Evolutionary conservation across 1,284 basidiomycete genomes (phyloP).

Genomic region (Fistulina hepatica): DNA sequence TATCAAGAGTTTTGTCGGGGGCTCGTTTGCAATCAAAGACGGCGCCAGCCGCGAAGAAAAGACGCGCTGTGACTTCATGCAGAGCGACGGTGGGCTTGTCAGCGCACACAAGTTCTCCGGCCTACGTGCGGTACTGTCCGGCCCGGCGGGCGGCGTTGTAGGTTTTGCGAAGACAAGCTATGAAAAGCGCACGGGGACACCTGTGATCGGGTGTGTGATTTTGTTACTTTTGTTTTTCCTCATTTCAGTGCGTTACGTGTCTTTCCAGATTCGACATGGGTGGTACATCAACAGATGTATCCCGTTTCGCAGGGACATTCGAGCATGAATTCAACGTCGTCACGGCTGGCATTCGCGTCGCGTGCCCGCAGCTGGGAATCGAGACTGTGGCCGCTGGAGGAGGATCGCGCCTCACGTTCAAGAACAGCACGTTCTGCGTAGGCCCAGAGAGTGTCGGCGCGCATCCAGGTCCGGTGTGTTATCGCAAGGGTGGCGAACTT

Average conservation of each 20-base stretch:
- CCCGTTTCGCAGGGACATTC: conserved; percentile 76
- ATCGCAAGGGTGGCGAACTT: conserved; percentile 77
- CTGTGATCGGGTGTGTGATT: conserved; percentile 59
- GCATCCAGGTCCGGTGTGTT: conserved; percentile 77
- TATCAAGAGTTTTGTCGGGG: conserved; percentile 78
- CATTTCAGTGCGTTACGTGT: not conserved
- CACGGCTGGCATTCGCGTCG: conserved; percentile 83
- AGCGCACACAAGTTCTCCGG: conserved; percentile 82
- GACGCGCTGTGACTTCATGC: conserved; percentile 79
- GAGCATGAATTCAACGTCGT: conserved; percentile 88
- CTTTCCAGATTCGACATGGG: conserved; percentile 60
- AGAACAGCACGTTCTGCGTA: conserved; percentile 74
- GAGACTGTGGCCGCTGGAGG: conserved; percentile 86
- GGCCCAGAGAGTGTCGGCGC: conserved; percentile 80
- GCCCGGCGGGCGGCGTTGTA: conserved; percentile 84
- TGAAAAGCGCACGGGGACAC: conserved; percentile 53
- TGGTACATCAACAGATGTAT: conserved; percentile 87
- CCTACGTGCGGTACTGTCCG: conserved; percentile 79
- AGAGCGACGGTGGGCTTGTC: conserved; percentile 79
- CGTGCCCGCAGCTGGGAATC: conserved; percentile 81
- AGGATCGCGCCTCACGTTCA: conserved; percentile 72
- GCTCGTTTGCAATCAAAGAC: too few species aligned
- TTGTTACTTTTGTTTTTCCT: not conserved
- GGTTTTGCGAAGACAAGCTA: conserved; percentile 80
- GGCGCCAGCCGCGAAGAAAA: conserved; percentile 34